phyloP scores from a whole-genome alignment of 2,329 filamentous ascomycete genomes.

The Neonectria neomacrospora region DNA sequence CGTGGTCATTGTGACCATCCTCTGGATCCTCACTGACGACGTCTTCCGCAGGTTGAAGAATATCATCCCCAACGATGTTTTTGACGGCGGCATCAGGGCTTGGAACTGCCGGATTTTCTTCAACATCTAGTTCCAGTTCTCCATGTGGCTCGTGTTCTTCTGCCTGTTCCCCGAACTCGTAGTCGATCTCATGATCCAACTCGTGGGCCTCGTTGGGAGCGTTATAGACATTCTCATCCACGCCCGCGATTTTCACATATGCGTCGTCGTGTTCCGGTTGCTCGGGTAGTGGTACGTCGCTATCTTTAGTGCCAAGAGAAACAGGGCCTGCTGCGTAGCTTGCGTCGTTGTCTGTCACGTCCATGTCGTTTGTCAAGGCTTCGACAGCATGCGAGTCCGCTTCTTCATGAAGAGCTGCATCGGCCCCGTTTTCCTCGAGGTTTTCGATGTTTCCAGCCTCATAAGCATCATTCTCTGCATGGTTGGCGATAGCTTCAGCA shows the following conservation, averaged over 20 bases:
- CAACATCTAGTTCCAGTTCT: conserved; percentile 20
- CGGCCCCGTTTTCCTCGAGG: conserved; percentile 32
- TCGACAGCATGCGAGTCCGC: conserved; percentile 33
- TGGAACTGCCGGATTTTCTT: conserved; percentile 13
- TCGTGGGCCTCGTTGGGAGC: conserved; percentile 27
- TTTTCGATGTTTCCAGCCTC: conserved; percentile 36
- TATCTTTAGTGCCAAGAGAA: conserved; percentile 26
- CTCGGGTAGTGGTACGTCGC: conserved; percentile 10
- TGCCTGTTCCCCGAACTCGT: conserved; percentile 42
- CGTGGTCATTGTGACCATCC: conserved; percentile 10
- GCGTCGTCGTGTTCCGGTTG: conserved; percentile 19
- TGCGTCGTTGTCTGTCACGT: conserved; percentile 20
- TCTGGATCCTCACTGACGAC: conserved; percentile 1
- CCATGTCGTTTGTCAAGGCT: conserved; percentile 21
- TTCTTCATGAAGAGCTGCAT: conserved; percentile 37
- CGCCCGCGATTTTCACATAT: conserved; percentile 17
- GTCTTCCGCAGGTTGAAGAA: conserved; percentile 14
- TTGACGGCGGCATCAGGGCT: conserved; percentile 8
- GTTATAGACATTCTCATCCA: conserved; percentile 8
- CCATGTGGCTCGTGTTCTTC: conserved; percentile 28
- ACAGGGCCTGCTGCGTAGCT: conserved; percentile 21
- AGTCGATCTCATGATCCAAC: conserved; percentile 46
- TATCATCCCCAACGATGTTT: not conserved
- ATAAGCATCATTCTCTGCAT: conserved; percentile 34
- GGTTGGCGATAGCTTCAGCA: conserved; percentile 10